Percentiles rank a stretch among this genome's conserved stretches.
phyloP scores from a whole-genome alignment of 1,139 yeast species.

The Candida tunisiensis region DNA sequence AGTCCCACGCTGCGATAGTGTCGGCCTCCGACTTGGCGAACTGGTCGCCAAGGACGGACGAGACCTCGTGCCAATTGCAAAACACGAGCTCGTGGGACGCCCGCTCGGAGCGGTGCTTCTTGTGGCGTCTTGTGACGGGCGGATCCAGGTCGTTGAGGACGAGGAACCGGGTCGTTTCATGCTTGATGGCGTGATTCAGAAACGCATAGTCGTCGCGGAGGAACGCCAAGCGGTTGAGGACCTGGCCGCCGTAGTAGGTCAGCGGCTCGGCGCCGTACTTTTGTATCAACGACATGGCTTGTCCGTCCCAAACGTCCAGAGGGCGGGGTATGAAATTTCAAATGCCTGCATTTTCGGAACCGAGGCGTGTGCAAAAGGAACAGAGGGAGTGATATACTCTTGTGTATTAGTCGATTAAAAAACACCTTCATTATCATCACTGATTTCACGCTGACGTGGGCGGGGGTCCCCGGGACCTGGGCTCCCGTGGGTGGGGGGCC shows the following conservation, averaged over 20 bases:
- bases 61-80: constrained; percentile 10
- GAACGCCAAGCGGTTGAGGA: constrained; percentile 66
- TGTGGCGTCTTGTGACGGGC: constrained; percentile 6
- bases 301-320: too few relatives aligned
- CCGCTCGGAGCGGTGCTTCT: constrained; percentile 1
- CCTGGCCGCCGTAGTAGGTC: constrained; percentile 33
- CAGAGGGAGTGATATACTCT: too few relatives aligned
- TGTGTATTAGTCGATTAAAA: too few relatives aligned
- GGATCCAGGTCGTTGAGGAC: constrained; percentile 26
- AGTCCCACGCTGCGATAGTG: constrained; percentile 14
- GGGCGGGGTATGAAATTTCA: too few relatives aligned
- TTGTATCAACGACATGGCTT: too few relatives aligned
- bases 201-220: constrained; percentile 52
- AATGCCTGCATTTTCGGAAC: too few relatives aligned
- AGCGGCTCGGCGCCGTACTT: constrained; percentile 10
- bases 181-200: constrained; percentile 33
- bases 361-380: too few relatives aligned
- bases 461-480: too few relatives aligned
- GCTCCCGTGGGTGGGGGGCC: too few relatives aligned
- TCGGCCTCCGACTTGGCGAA: constrained; percentile 12
- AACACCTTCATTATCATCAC: too few relatives aligned
- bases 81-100: constrained; percentile 5
- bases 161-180: constrained; percentile 38
- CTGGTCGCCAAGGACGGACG: constrained; percentile 17
- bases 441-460: too few relatives aligned